Conservation (phyloP, 805 yeast genomes). For the Saturnispora saitoi region DNA sequence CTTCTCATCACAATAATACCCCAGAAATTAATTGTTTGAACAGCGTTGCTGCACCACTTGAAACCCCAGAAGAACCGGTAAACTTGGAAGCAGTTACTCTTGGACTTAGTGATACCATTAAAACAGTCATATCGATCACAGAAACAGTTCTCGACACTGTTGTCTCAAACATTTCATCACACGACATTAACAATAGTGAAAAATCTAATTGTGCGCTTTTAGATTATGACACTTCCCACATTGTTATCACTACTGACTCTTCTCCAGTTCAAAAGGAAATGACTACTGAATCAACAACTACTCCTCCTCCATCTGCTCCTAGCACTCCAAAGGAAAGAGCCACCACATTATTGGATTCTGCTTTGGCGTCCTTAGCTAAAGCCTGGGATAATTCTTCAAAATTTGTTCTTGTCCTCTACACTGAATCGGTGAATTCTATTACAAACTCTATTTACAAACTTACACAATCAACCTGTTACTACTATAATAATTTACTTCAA, state of each 20-base stretch:
- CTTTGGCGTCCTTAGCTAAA: not conserved
- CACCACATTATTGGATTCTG: not conserved
- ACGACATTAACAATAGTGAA: not conserved
- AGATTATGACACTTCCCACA: conserved; percentile 2
- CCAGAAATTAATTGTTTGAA: not conserved
- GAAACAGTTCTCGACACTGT: not conserved
- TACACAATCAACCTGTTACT: not conserved
- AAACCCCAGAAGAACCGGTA: not conserved
- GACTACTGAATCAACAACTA: not conserved
- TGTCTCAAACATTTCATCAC: not conserved
- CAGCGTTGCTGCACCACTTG: not conserved
- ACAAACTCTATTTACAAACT: conserved; percentile 1
- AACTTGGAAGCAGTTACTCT: not conserved
- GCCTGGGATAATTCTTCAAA: not conserved
- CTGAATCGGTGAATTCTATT: not conserved
- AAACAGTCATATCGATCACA: not conserved
- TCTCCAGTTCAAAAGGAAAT: not conserved
- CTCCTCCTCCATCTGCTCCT: not conserved
- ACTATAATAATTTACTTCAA: not conserved
- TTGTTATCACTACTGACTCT: not conserved
- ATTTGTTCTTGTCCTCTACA: not conserved
- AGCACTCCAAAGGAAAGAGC: not conserved
- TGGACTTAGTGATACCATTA: not conserved
- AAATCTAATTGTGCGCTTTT: not conserved
- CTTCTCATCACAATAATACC: too few relatives aligned